Percentiles rank a stretch among this genome's conserved stretches.
Conservation (phyloP, 768 basidiomycete species). For the Pilatotrama ljubarskyi region DNA sequence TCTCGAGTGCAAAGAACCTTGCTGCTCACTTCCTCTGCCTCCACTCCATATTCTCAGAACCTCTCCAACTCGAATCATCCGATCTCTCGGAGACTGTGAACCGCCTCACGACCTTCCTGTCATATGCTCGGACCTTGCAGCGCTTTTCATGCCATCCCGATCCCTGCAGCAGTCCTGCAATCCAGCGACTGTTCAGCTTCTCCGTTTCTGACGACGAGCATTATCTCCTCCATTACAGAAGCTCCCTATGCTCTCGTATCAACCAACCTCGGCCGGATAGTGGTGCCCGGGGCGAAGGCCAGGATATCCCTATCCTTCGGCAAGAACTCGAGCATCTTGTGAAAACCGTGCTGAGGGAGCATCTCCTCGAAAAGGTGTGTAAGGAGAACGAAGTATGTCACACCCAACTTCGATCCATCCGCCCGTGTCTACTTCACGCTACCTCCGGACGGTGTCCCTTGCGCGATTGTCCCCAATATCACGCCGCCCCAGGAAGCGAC, state of each 20-base stretch:
- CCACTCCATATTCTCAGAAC: not conserved
- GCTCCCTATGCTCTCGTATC: not conserved
- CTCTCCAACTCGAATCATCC: not conserved
- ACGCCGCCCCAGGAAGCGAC: not conserved
- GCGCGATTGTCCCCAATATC: not conserved
- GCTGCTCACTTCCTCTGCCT: slow-evolving; percentile 31
- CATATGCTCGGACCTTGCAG: not conserved
- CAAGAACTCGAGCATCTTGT: not conserved
- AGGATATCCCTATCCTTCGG: not conserved
- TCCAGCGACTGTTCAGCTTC: not conserved
- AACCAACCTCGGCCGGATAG: not conserved
- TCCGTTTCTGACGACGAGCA: not conserved
- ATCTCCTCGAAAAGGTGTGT: not conserved
- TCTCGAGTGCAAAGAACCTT: slow-evolving; percentile 28
- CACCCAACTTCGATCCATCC: not conserved
- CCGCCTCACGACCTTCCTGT: not conserved
- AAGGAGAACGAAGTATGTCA: not conserved
- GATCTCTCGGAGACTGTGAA: not conserved
- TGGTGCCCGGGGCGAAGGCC: not conserved
- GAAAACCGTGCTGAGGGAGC: not conserved
- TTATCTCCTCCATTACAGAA: not conserved
- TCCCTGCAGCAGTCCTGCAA: not conserved
- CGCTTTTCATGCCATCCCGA: slow-evolving; percentile 28
- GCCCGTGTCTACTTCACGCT: not conserved
- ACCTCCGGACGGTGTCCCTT: not conserved